Base-by-base conservation (phyloP, 306 rosid species). In the Sphenostylis stenocarpa region DNA sequence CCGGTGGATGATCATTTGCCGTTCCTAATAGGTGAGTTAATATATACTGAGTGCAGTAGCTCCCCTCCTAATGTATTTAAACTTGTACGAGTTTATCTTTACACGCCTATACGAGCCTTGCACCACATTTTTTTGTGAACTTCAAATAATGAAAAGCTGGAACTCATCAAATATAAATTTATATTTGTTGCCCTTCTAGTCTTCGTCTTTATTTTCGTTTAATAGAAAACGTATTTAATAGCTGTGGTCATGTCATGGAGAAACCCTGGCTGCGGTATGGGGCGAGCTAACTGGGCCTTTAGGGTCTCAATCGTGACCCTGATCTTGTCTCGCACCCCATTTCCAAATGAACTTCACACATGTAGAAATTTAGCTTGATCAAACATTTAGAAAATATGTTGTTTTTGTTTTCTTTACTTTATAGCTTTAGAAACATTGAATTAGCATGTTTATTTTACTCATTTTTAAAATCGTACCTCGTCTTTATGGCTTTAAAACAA, bases 1-100 rank as follows among this genome's bases (percentile, higher is more conserved):
- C 80, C 53, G 68, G 77, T 44, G 80, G 56, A 75, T 77, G 81
- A 34, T 73, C 79, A 57, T 67, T 63, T 56, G 74, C 51, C 76
- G 84, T 79, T 84, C 64, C 65, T 45, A 41, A 39, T 77, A 75
- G 83, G 72, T 33, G 51, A 83, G 87, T 79, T 67, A 41, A 53
- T 77, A 70, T 53, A 41, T 3, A 76, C 71, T 49, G 74, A 84
- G 78, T 84, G 76, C 73, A 73, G 57, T 85, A 49, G 71, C 15
- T 39, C 77, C 79, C 69, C 56, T 69, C 69, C 58, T 70, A 60
- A 60, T 75, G 85, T 70, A 78, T 70, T 80, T 83, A 41, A 76
- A 67, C 80, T 67, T 76, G 84, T 73, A 80, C 72, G 16, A 68
- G 31, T 14, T 56, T 43, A 78, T 78, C 67, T 33, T 65, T 26